Percentiles rank a stretch among this genome's conserved stretches.
phyloP scores from a whole-genome alignment of 2,329 filamentous ascomycete genomes.

The Venturia nashicola region DNA sequence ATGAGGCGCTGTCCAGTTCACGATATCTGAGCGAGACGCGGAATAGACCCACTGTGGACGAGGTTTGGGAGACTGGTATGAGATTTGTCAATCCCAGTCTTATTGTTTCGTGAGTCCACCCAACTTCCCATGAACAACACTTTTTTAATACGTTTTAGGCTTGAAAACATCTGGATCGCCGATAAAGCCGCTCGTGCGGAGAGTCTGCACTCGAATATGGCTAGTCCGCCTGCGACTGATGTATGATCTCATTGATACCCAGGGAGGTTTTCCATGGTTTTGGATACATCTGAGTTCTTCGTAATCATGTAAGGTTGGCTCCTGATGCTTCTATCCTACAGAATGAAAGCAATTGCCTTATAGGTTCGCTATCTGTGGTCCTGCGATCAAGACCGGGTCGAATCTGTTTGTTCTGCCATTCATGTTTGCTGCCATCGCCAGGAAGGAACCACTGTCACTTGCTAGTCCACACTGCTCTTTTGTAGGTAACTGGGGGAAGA shows the following conservation, averaged over 20 bases:
- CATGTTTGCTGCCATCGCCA: no score
- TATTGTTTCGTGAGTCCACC: constrained; percentile 45
- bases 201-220: background rate
- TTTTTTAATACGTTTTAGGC: constrained; percentile 27
- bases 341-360: background rate
- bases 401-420: no score
- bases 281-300: background rate
- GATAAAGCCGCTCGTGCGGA: constrained; percentile 16
- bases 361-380: background rate
- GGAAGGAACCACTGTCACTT: no score
- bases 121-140: no score
- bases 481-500: background rate
- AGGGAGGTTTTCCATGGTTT: background rate
- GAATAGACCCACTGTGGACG: constrained; percentile 48
- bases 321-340: background rate
- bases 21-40: constrained; percentile 18
- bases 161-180: constrained; percentile 58
- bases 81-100: constrained; percentile 69
- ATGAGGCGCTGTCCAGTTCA: constrained; percentile 34
- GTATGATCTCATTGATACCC: background rate
- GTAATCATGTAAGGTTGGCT: background rate
- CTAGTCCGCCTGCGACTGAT: background rate
- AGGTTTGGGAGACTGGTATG: constrained; percentile 56
- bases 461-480: no score
- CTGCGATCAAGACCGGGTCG: no score